Conservation (phyloP, 768 basidiomycete genomes). For the Boletus speciosus region DNA sequence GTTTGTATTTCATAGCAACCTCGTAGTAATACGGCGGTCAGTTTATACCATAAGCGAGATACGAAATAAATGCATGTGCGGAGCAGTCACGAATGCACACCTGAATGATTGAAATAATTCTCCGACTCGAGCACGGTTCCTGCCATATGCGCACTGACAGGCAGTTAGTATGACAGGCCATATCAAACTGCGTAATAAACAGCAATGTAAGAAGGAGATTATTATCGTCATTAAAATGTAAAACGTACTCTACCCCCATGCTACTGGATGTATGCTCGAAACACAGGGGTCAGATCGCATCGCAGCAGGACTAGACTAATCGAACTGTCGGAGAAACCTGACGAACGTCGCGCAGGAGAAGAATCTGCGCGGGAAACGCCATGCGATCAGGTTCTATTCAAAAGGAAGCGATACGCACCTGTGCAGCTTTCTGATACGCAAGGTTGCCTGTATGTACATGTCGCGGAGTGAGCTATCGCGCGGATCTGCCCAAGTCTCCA, state of each 20-base stretch:
- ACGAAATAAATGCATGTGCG: slow-evolving; percentile 4
- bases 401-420: slow-evolving; percentile 30
- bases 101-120: slow-evolving; percentile 31
- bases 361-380: slow-evolving; percentile 23
- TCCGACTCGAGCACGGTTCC: slow-evolving; percentile 22
- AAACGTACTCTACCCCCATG: slow-evolving; percentile 34
- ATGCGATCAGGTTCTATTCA: slow-evolving; percentile 20
- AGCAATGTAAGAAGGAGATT: slow-evolving; percentile 5
- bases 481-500: slow-evolving; percentile 28
- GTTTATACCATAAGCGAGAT: slow-evolving; percentile 6
- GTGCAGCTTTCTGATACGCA: slow-evolving; percentile 33
- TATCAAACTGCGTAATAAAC: slow-evolving; percentile 22
- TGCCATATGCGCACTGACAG: slow-evolving; percentile 21
- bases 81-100: slow-evolving; percentile 15
- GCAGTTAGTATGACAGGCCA: slow-evolving; percentile 34
- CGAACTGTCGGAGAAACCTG: slow-evolving; percentile 25
- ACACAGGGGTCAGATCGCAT: slow-evolving; percentile 28
- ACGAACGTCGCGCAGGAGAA: slow-evolving; percentile 34
- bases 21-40: slow-evolving; percentile 21
- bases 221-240: slow-evolving; percentile 9
- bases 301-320: slow-evolving; percentile 28
- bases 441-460: slow-evolving; percentile 33
- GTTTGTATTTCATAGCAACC: slow-evolving; percentile 39
- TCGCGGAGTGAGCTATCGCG: slow-evolving; percentile 19
- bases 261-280: slow-evolving; percentile 26